phyloP scores from a whole-genome alignment of 208 protist genomes.

The Strigomonas culicis region DNA sequence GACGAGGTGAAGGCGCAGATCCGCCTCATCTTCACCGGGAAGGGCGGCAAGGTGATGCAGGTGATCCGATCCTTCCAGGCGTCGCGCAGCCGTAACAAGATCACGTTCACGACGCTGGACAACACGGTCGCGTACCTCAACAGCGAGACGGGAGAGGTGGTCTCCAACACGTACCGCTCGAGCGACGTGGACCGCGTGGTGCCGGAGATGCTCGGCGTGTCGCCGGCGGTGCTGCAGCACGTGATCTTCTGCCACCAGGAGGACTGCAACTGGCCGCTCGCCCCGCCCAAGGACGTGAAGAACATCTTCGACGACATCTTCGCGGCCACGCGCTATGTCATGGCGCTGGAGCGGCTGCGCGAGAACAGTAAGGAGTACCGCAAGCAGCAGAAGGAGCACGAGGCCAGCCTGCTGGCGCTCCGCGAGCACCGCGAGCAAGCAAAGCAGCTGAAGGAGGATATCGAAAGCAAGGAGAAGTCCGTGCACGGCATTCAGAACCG shows the following conservation, averaged over 20 bases:
- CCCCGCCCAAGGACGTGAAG: conserved; percentile 93
- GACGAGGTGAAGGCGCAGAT: conserved; percentile 97
- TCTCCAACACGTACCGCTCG: conserved; percentile 84
- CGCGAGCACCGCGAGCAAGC: conserved; percentile 82
- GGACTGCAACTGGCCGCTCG: conserved; percentile 97
- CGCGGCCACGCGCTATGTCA: conserved; percentile 92
- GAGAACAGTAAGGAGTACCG: conserved; percentile 87
- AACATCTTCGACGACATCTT: conserved; percentile 99
- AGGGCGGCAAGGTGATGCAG: conserved; percentile 81
- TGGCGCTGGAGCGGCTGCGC: conserved; percentile 82
- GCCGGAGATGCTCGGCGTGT: conserved; percentile 97
- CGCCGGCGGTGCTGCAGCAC: conserved; percentile 97
- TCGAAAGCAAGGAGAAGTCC: conserved; percentile 54
- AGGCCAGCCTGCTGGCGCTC: conserved; percentile 64
- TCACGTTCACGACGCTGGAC: conserved; percentile 93
- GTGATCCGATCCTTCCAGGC: conserved; percentile 93
- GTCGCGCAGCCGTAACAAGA: conserved; percentile 82
- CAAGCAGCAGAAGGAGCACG: conserved; percentile 80
- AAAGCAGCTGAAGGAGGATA: conserved; percentile 45
- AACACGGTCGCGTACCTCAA: conserved; percentile 92
- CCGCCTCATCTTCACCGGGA: conserved; percentile 89
- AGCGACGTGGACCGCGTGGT: conserved; percentile 96
- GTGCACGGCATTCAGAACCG: conserved; percentile 35
- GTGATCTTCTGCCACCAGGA: conserved; percentile 98
- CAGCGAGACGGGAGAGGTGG: conserved; percentile 63